phyloP scores from a whole-genome alignment of 1,139 yeast genomes.

The Sugiyamaella castrensis region DNA sequence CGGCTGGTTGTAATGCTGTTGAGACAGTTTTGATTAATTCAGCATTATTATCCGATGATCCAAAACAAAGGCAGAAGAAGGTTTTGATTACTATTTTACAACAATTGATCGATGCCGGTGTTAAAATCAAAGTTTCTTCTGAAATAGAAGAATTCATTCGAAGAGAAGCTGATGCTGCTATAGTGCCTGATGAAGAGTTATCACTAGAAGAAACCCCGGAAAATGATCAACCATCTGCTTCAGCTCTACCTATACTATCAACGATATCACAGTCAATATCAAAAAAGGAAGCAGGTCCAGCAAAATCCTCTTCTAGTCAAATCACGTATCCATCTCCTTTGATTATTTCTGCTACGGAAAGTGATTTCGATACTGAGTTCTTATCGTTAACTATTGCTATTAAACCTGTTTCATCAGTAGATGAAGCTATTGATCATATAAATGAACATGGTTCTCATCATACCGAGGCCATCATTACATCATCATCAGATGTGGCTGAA shows the following conservation, averaged over 20 bases:
- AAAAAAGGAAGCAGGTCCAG: no score
- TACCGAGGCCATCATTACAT: slow-evolving; percentile 89
- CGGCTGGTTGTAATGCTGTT: slow-evolving; percentile 97
- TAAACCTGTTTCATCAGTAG: slow-evolving; percentile 53
- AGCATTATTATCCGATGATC: slow-evolving; percentile 40
- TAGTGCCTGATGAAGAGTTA: no score
- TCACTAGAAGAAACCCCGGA: no score
- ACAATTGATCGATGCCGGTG: slow-evolving; percentile 59
- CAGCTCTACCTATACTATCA: no score
- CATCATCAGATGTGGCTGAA: slow-evolving; percentile 64
- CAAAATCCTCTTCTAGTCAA: slow-evolving; percentile 24
- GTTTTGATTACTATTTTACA: slow-evolving; percentile 41
- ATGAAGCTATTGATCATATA: slow-evolving; percentile 77
- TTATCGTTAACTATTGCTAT: slow-evolving; percentile 80
- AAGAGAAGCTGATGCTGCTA: no score
- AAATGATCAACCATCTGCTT: no score
- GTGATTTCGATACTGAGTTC: slow-evolving; percentile 79
- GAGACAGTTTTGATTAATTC: slow-evolving; percentile 77
- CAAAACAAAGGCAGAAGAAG: slow-evolving; percentile 39
- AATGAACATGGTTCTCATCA: slow-evolving; percentile 92
- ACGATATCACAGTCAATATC: neutral
- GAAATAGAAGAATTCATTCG: slow-evolving; percentile 43
- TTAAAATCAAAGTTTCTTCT: slow-evolving; percentile 64
- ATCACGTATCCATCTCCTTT: slow-evolving; percentile 32
- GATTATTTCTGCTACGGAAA: slow-evolving; percentile 47